Evolutionary conservation across 202 grass and related monocot genomes (phyloP).

Genomic region (Panicum virgatum): DNA sequence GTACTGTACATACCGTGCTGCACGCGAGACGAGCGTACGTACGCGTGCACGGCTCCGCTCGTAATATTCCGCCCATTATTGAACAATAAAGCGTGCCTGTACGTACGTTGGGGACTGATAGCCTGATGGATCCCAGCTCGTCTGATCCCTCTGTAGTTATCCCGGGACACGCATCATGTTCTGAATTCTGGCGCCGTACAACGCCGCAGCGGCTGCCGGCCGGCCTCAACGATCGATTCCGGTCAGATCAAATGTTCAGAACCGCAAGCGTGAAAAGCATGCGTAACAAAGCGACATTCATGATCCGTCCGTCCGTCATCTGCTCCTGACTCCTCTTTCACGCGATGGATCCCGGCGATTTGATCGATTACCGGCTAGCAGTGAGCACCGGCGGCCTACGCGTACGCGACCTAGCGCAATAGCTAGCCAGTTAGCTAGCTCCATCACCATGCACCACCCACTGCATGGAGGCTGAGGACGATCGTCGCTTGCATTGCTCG

Average conservation of each 20-base stretch:
- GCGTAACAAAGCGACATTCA: not conserved
- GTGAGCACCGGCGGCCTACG: not conserved
- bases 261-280: not conserved
- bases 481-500: not conserved
- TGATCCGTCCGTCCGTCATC: not conserved
- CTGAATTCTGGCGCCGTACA: not conserved
- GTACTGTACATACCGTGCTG: not conserved
- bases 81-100: slow-evolving; percentile 5
- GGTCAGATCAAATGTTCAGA: not conserved
- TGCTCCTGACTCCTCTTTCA: not conserved
- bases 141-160: not conserved
- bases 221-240: not conserved
- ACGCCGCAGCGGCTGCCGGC: not conserved
- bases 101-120: not conserved
- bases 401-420: not conserved
- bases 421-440: not conserved
- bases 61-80: slow-evolving; percentile 11
- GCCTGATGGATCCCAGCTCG: slow-evolving; percentile 4
- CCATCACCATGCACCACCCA: not conserved
- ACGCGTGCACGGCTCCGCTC: not conserved
- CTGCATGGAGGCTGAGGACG: not conserved
- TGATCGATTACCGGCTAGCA: not conserved
- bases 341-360: not conserved
- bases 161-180: not conserved
- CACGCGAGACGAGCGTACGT: not conserved